Conservation (phyloP, 73 alveolate genomes). For the Effrenium voratum region DNA sequence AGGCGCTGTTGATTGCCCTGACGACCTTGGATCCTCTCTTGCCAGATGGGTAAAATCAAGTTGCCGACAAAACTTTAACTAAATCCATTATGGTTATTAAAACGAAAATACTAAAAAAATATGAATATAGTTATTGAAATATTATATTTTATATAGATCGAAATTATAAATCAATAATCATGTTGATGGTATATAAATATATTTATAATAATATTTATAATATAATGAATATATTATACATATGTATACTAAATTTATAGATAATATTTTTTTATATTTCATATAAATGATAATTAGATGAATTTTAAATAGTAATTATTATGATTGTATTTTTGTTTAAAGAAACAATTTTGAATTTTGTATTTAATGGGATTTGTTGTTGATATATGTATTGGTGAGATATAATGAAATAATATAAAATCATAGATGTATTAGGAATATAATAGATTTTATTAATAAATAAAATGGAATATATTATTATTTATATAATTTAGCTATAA, state of each 20-base stretch:
- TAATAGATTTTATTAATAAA: background rate
- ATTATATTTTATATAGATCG: background rate
- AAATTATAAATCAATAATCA: background rate
- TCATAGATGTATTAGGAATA: background rate
- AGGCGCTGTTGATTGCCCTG: constrained; percentile 96
- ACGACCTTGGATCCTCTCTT: constrained; percentile 95
- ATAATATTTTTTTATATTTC: background rate
- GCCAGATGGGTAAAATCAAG: background rate
- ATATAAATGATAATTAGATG: background rate
- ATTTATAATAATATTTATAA: no score
- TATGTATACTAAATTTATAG: no score
- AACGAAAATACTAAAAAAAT: background rate
- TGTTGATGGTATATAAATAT: background rate
- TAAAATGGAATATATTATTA: background rate
- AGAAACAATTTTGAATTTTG: background rate
- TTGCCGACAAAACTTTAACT: background rate
- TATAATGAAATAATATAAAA: background rate
- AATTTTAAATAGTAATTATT: background rate
- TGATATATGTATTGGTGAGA: background rate
- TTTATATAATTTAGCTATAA: background rate
- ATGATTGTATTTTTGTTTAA: background rate
- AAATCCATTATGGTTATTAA: background rate
- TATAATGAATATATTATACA: background rate
- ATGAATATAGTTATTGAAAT: background rate
- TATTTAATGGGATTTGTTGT: no score